Evolutionary conservation across 768 basidiomycete species (phyloP).

Genomic region (Crepidotus variabilis): DNA sequence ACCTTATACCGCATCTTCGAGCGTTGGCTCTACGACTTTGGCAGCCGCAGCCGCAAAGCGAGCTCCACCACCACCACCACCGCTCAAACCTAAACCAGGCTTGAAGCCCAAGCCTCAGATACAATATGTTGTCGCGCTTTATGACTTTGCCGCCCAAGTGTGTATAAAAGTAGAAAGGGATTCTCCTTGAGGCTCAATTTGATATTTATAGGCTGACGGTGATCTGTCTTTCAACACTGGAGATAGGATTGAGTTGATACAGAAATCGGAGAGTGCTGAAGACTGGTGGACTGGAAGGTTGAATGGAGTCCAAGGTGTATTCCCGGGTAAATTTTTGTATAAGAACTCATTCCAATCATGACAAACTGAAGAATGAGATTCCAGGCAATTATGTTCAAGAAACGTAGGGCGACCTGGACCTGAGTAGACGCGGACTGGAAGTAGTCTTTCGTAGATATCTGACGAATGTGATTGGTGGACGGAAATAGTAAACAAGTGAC

Average conservation of each 20-base stretch:
- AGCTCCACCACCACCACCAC: conserved; percentile 89
- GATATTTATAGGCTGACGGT: conserved; percentile 67
- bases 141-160: conserved; percentile 92
- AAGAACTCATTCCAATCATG: background rate
- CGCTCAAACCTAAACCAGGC: conserved; percentile 78
- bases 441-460: conserved; percentile 10
- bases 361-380: conserved; percentile 5
- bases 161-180: conserved; percentile 9
- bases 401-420: conserved; percentile 18
- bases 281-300: conserved; percentile 98
- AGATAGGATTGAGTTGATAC: conserved; percentile 87
- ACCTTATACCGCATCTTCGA: conserved; percentile 26
- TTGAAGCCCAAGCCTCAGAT: conserved; percentile 51
- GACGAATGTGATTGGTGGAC: conserved; percentile 25
- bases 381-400: conserved; percentile 71
- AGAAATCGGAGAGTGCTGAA: conserved; percentile 75
- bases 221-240: conserved; percentile 89
- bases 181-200: background rate
- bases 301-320: conserved; percentile 81
- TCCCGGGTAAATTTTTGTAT: conserved; percentile 59
- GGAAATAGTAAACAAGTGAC: conserved; percentile 16
- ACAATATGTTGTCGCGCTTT: conserved; percentile 87
- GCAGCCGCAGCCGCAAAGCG: conserved; percentile 54
- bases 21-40: conserved; percentile 16
- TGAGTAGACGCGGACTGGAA: conserved; percentile 1